Evolutionary conservation across 1,284 basidiomycete species (phyloP), one percentile per base, ranked within the genome.

Genomic region (Phellopilus nigrolimitatus): DNA sequence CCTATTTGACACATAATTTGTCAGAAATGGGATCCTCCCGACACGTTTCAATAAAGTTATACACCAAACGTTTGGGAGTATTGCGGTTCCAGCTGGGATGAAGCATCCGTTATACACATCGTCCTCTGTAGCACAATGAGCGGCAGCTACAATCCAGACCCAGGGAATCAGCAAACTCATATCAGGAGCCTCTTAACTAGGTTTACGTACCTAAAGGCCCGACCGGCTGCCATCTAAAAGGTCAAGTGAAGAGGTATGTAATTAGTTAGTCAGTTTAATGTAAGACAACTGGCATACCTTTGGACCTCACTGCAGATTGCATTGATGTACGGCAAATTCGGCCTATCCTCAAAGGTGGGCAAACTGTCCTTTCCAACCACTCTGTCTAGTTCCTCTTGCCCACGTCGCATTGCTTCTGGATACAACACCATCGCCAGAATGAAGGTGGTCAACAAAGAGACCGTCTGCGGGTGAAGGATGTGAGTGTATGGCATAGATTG

Each of bases 331-430:
- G 62, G 62, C 15, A 62, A 38, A 13, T 59, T 52, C 10, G 47
- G 51, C 28, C 51, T 39, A 42, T 63, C 62, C 13, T 55, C 54
- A 13, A 57, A 49, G 1, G 49, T 55, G 1, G 60, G 60, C 9
- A 54, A 36, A 22, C 54, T 51, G 25, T 56, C 55, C 22, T 52
- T 51, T 22, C 60, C 60, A 1, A 62, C 49, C n/a, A 61, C 58
- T 21, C 49, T 57, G 28, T 58, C 57, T 7, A 56, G 30, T 36
- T 58, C 55, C 24, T 48, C 57, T 50, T 58, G 57, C 10, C 41
- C 57, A 19, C 49, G 51, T 15, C 21, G 30, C 19, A 47, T 44
- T 15, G 15, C 47, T 2, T 60, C 56, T 4, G 59, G 58, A 30
- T 54, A 36, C 19, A 57, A 53, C 1, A 54, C 30, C 41, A 57